Evolutionary conservation across 2,329 filamentous ascomycete species (phyloP).

Genomic region (Xylariaceae sp.): DNA sequence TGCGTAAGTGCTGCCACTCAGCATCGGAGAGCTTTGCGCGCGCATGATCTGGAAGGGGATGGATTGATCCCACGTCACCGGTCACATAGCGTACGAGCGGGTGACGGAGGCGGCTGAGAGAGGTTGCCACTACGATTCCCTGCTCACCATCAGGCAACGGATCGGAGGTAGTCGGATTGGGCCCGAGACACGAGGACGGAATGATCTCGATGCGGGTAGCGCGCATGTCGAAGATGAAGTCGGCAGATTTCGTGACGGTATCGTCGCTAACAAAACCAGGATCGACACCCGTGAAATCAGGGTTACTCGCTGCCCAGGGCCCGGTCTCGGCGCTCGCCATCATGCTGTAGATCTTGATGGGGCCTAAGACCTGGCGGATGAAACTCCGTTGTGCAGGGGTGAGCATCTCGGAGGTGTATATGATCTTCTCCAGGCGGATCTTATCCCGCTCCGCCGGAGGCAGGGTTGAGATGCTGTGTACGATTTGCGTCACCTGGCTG

Average conservation of each 20-base stretch:
- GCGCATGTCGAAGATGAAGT: constrained; percentile 38
- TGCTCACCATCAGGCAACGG: constrained; percentile 30
- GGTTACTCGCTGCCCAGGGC: constrained; percentile 33
- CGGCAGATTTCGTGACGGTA: constrained; percentile 13
- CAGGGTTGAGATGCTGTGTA: constrained; percentile 33
- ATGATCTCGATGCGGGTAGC: constrained; percentile 36
- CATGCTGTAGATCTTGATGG: constrained; percentile 36
- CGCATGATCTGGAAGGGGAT: constrained; percentile 30
- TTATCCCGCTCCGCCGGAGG: constrained; percentile 11
- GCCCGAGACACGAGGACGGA: constrained; percentile 19
- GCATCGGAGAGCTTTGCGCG: constrained; percentile 22
- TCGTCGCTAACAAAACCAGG: constrained; percentile 27
- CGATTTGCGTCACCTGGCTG: constrained; percentile 35
- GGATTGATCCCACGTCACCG: constrained; percentile 39
- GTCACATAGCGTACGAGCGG: constrained; percentile 41
- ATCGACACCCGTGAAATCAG: constrained; percentile 25
- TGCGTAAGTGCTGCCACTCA: constrained; percentile 25
- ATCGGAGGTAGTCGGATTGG: neutral
- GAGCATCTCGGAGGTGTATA: constrained; percentile 42
- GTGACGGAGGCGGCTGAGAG: constrained; percentile 37
- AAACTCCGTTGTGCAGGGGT: constrained; percentile 30
- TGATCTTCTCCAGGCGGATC: constrained; percentile 36
- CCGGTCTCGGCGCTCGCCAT: constrained; percentile 41
- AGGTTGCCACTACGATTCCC: constrained; percentile 39
- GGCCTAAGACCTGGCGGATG: constrained; percentile 29